Base-by-base conservation (phyloP, 768 basidiomycete species). In the Kwoniella heveanensis region DNA sequence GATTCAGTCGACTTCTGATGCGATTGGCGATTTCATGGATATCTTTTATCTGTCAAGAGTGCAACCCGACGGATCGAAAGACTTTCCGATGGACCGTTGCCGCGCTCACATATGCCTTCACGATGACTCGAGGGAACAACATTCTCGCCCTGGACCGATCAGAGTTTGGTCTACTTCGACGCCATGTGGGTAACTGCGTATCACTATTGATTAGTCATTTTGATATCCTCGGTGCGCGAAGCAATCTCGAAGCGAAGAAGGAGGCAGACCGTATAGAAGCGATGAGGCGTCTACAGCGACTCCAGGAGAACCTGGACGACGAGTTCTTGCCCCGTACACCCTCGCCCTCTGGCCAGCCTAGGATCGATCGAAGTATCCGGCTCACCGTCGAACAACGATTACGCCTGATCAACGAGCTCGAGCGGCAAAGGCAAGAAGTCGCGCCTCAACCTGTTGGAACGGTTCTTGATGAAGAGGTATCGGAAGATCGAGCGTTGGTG, bases 61-160 rank as follows among this genome's bases (percentile, higher is more conserved):
- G 96, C 81, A 91, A 96, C 71, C 92, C 94, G 8, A 89, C 91
- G 32, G 94, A 98, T 79, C 86, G 92, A 61, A 90, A 88, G 79
- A 98, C 92, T 0, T 99, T 99, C 85, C 89, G 90, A 77, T 98
- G 94, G 94, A 94, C 96, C 8, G 93, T 99, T 57, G 90, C 89
- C 62, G 94, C 96, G 1, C 86, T 99, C 29, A 92, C 96, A 76
- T 97, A 93, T 76, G 88, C 92, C 1, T 86, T 91, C 62, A 85
- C 88, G 64, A 88, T 94, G 59, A 97, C 93, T 15, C 86, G 88
- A 67, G 87, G 91, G 59, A 90, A 90, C 78, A 88, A 88, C 75
- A 97, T 99, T 70, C 84, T 96, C 12, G 88, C 94, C 25, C 85
- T 98, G 55, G 88, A 91, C 13, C 85, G 87, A 61, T 86, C 88